phyloP scores from a whole-genome alignment of 208 protist genomes.

The Perkinsela sp. region DNA sequence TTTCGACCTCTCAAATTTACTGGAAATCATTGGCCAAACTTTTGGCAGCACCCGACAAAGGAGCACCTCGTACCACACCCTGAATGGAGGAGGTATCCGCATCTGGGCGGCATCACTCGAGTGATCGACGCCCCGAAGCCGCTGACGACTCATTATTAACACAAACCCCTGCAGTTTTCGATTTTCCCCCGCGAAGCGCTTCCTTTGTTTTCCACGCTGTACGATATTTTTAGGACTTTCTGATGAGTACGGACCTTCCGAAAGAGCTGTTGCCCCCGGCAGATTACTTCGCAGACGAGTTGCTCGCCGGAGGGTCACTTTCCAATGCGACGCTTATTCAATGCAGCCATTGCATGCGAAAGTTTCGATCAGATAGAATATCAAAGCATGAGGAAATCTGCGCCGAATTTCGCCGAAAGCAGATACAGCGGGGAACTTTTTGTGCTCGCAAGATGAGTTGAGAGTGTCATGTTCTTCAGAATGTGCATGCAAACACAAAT shows the following conservation, averaged over 20 bases:
- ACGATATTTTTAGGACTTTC: background rate
- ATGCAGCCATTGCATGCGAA: background rate
- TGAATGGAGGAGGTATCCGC: conserved; percentile 24
- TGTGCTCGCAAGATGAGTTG: no score
- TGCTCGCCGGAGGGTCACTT: no score
- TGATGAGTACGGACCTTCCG: background rate
- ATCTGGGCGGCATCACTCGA: conserved; percentile 55
- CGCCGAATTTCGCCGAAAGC: background rate
- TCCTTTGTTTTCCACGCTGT: background rate
- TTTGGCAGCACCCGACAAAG: conserved; percentile 46
- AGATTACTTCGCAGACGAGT: background rate
- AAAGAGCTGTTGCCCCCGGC: background rate
- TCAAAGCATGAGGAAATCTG: background rate
- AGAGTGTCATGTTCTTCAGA: no score
- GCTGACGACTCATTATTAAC: conserved; percentile 25
- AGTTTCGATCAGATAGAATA: background rate
- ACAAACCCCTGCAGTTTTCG: background rate
- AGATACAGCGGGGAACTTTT: background rate
- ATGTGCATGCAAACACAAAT: no score
- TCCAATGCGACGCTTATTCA: background rate
- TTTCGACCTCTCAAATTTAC: conserved; percentile 24
- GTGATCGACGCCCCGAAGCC: conserved; percentile 17
- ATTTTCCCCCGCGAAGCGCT: background rate
- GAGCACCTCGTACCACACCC: conserved; percentile 37
- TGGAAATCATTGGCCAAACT: conserved; percentile 49